Base-by-base conservation (phyloP, 371 early-diverging fungal genomes). In the Saksenaea oblongispora region DNA sequence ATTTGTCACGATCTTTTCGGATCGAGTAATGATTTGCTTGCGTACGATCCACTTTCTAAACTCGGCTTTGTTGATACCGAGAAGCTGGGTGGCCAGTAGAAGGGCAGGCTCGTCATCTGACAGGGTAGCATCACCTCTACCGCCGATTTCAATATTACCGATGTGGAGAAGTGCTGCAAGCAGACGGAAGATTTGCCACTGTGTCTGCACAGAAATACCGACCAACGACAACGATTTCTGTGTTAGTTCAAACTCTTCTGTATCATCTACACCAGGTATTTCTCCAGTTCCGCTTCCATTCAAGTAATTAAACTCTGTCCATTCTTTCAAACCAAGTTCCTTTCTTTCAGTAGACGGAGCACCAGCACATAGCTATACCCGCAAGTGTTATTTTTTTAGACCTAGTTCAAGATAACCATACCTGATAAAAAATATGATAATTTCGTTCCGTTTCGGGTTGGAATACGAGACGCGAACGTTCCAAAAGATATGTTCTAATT, bases 361-460 rank as follows among this genome's bases (percentile, higher is more conserved):
- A 54, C 93, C 96, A 22, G 93, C 89, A 74, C 95, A 92, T 26
- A 99, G 81, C 87, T 93, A 66, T 27, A 53, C 27, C 36, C 34
- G 34, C n/a, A 35, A 47, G 8, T 58, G 17, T 37, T 17, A 17
- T 17, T 44, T n/a, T n/a, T n/a, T 55, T 1, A 34, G 53, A 41
- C n/a, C 41, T 60, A 54, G 22, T 22, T 42, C 27, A 39, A 37
- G 27, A 31, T 47, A 37, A 17, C 15, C 53, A 36, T 71, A 80
- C 83, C 72, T 93, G 96, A 82, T 99, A 99, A 78, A 99, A 99
- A 63, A 99, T 94, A 79, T 99, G 99, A 79, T 98, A 99, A 84
- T 98, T 99, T 70, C 98, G 87, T 76, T 99, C 99, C 2, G 85
- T 86, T n/a, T 84, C 80, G 1, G 96, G 95, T 82, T 98, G 98